These are phyloP conservation scores for Podaxis rugospora DNA, from an alignment of 768 basidiomycete species.

Conservation along the genomic window DNA sequence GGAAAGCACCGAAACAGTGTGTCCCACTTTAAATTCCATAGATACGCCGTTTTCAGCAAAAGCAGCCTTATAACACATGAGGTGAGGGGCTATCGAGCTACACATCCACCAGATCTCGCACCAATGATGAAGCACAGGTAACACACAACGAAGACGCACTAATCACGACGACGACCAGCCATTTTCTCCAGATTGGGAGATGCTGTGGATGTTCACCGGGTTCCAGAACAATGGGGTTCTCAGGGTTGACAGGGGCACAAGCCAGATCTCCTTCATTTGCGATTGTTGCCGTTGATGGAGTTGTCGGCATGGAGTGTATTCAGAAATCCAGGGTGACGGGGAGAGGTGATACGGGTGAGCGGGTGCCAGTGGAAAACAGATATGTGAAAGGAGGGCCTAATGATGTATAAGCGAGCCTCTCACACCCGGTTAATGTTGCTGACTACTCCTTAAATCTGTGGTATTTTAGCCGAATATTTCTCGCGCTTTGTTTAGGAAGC, in stretches of 20 bases:
- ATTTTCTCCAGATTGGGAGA: conserved; percentile 36
- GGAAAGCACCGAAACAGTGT: conserved; percentile 45
- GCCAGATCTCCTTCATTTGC: not conserved
- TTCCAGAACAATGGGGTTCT: conserved; percentile 24
- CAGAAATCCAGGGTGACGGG: not conserved
- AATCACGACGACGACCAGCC: conserved; percentile 44
- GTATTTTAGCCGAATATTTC: not conserved
- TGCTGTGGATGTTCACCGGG: conserved; percentile 37
- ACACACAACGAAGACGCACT: conserved; percentile 44
- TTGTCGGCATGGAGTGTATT: not conserved
- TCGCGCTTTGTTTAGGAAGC: not conserved
- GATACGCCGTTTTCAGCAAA: conserved; percentile 62
- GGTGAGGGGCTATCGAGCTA: not conserved
- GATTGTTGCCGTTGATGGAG: not conserved
- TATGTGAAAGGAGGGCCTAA: not conserved
- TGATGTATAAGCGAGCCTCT: not conserved
- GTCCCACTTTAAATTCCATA: conserved; percentile 40
- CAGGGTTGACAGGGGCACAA: not conserved
- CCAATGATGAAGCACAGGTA: conserved; percentile 54
- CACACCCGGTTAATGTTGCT: not conserved
- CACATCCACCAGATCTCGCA: conserved; percentile 21
- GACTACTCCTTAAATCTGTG: not conserved
- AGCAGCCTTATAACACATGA: conserved; percentile 41
- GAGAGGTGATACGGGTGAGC: not conserved
- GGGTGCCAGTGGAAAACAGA: not conserved